Conservation (phyloP, 2,329 filamentous ascomycete genomes). For the Fusarium secorum region DNA sequence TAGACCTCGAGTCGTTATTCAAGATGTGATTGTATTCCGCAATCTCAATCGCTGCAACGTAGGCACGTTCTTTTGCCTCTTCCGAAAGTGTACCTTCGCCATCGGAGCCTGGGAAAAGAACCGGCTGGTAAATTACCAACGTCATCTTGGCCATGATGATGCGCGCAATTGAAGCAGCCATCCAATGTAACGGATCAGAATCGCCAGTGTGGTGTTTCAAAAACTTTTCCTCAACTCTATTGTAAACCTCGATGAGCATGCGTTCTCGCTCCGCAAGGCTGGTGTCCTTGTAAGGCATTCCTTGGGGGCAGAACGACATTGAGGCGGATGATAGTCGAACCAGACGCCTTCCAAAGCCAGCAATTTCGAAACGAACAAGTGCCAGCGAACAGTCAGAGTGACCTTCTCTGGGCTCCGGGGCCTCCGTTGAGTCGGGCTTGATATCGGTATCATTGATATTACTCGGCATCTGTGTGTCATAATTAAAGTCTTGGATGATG, state of each 20-base stretch:
- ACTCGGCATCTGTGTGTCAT: conserved; percentile 58
- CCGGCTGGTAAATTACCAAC: conserved; percentile 78
- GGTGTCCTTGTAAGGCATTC: conserved; percentile 32
- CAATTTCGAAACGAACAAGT: conserved; percentile 62
- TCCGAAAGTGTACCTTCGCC: conserved; percentile 63
- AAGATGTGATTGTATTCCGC: conserved; percentile 73
- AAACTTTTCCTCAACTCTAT: conserved; percentile 63
- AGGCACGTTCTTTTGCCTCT: conserved; percentile 72
- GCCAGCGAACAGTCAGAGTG: conserved; percentile 61
- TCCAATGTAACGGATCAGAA: conserved; percentile 68
- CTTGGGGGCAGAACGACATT: conserved; percentile 43
- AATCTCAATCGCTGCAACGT: conserved; percentile 76
- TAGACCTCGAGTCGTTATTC: conserved; percentile 62
- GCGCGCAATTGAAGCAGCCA: conserved; percentile 71
- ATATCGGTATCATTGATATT: conserved; percentile 62
- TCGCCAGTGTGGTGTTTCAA: conserved; percentile 59
- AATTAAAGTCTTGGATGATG: conserved; percentile 51
- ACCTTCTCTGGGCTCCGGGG: conserved; percentile 57
- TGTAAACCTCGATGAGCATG: conserved; percentile 62
- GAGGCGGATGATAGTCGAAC: conserved; percentile 47
- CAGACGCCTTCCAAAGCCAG: conserved; percentile 49
- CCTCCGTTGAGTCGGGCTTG: conserved; percentile 55
- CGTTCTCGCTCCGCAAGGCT: conserved; percentile 50
- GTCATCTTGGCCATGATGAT: conserved; percentile 82
- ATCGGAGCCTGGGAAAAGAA: conserved; percentile 67